A percentile compares a stretch with the other conserved stretches of the same genome.
Conservation (phyloP, 2,329 filamentous ascomycete genomes). For the Apiospora saccharicola region DNA sequence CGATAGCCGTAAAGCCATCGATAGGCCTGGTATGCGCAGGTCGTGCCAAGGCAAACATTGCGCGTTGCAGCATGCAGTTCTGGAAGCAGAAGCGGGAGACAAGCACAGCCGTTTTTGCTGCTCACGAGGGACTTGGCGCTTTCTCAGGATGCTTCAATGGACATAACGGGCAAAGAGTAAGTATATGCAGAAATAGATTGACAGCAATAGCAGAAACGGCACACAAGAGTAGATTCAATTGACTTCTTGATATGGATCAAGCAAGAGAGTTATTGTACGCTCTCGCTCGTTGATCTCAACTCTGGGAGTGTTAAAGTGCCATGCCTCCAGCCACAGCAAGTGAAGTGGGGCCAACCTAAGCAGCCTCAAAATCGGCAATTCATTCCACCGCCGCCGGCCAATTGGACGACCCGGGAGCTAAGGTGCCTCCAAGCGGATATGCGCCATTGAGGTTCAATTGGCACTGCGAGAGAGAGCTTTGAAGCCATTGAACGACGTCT, state of each 20-base stretch:
- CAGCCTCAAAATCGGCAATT: conserved; percentile 11
- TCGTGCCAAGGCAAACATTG: neutral
- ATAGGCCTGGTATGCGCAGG: neutral
- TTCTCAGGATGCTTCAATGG: neutral
- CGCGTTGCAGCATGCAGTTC: neutral
- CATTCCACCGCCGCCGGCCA: conserved; percentile 18
- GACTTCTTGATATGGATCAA: neutral
- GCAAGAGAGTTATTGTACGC: neutral
- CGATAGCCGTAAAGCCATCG: neutral
- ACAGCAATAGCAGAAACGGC: neutral
- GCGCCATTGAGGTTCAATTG: conserved; percentile 20
- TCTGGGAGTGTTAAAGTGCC: neutral
- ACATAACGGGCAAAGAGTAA: neutral
- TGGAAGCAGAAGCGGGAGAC: neutral
- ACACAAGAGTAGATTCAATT: neutral
- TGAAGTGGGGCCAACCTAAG: neutral
- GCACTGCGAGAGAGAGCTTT: conserved; percentile 3
- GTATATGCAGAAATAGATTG: neutral
- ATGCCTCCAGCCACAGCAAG: neutral
- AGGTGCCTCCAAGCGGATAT: conserved; percentile 21
- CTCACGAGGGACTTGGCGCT: neutral
- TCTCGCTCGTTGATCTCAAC: neutral
- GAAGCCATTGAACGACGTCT: conserved; percentile 13
- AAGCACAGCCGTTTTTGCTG: neutral
- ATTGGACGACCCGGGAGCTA: conserved; percentile 10